Conservation (phyloP, 371 early-diverging fungal species). For the Umbelopsis sp. region DNA sequence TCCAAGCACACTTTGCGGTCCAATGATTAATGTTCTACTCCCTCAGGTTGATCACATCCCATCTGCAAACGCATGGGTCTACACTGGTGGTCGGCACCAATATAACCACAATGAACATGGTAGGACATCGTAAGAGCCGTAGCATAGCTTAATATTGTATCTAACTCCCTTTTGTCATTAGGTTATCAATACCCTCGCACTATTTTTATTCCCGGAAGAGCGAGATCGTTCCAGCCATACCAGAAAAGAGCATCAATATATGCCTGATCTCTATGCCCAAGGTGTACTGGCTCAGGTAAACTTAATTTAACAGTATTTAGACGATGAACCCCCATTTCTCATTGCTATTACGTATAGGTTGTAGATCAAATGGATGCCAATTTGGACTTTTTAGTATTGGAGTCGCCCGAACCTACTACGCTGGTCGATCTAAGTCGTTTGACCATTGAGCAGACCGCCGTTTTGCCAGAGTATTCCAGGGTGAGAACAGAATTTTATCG, state of each 20-base stretch:
- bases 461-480: conserved; percentile 43
- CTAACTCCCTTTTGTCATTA: conserved; percentile 9
- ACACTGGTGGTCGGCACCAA: conserved; percentile 58
- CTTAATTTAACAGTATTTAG: neutral
- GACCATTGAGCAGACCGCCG: conserved; percentile 57
- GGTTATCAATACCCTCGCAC: conserved; percentile 62
- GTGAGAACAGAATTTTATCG: conserved; percentile 41
- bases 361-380: conserved; percentile 35
- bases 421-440: conserved; percentile 54
- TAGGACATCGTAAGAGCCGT: conserved; percentile 19
- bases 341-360: conserved; percentile 22
- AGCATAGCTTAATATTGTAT: too few species aligned
- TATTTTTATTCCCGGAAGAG: conserved; percentile 57
- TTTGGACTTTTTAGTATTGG: conserved; percentile 50
- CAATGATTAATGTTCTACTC: neutral
- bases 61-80: conserved; percentile 59
- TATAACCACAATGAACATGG: conserved; percentile 64
- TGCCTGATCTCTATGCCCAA: conserved; percentile 60
- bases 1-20: neutral
- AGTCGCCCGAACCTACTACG: conserved; percentile 58
- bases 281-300: conserved; percentile 47
- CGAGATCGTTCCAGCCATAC: conserved; percentile 63
- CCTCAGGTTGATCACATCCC: conserved; percentile 59
- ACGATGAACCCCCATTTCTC: neutral
- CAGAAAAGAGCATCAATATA: conserved; percentile 59